A percentile compares a stretch with the other conserved stretches of the same genome.
phyloP scores from a whole-genome alignment of 2,329 filamentous ascomycete genomes.

The Ploettnerulaceae sp. region DNA sequence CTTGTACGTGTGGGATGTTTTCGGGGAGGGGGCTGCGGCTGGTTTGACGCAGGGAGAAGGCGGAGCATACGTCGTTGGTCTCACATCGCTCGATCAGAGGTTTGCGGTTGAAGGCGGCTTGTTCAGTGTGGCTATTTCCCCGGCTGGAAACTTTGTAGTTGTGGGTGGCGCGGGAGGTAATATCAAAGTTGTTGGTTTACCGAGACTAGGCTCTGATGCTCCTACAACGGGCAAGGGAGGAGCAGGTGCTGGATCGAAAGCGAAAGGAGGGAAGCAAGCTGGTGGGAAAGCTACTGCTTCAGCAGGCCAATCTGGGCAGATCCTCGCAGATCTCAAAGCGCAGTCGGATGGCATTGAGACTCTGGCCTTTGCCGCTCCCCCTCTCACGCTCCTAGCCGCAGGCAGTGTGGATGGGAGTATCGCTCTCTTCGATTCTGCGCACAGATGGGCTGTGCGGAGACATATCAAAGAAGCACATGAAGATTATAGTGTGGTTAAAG shows the following conservation, averaged over 20 bases:
- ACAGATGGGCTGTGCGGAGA: slow-evolving; percentile 80
- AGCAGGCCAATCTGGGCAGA: slow-evolving; percentile 57
- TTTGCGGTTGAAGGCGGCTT: slow-evolving; percentile 90
- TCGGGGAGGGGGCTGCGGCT: slow-evolving; percentile 39
- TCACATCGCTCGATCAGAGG: slow-evolving; percentile 78
- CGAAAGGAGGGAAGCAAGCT: slow-evolving; percentile 31
- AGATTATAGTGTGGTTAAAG: slow-evolving; percentile 84
- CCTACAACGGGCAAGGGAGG: too few relatives aligned
- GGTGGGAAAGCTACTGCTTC: slow-evolving; percentile 36
- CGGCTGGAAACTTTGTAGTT: slow-evolving; percentile 72
- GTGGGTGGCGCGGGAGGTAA: slow-evolving; percentile 84
- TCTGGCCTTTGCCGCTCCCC: slow-evolving; percentile 55
- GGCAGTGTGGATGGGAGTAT: slow-evolving; percentile 73
- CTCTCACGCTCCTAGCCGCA: slow-evolving; percentile 52
- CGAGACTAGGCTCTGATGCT: slow-evolving; percentile 44
- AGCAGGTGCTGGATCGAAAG: too few relatives aligned
- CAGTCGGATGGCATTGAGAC: slow-evolving; percentile 79
- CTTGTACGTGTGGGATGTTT: slow-evolving; percentile 79
- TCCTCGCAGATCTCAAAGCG: slow-evolving; percentile 77
- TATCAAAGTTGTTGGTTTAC: slow-evolving; percentile 80
- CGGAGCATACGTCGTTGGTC: slow-evolving; percentile 63
- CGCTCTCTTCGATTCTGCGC: slow-evolving; percentile 78
- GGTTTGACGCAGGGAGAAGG: slow-evolving; percentile 51
- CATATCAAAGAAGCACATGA: slow-evolving; percentile 80
- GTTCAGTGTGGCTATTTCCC: slow-evolving; percentile 81